phyloP scores from a whole-genome alignment of 257 asterid genomes.

The Gentiana dahurica region DNA sequence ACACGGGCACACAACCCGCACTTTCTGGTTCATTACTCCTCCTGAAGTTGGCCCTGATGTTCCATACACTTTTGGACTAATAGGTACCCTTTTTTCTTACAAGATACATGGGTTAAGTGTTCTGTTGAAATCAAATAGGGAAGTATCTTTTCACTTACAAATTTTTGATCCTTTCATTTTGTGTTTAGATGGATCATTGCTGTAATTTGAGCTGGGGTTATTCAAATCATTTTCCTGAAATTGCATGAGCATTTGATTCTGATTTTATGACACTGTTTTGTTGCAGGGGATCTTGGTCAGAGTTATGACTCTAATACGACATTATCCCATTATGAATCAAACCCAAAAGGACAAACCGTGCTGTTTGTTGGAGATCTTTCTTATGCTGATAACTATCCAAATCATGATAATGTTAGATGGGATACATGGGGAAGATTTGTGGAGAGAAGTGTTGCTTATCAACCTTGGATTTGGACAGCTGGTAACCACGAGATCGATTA shows the following conservation, averaged over 20 bases:
- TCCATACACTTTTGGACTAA: constrained; percentile 6
- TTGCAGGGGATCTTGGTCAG: constrained; percentile 6
- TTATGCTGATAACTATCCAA: constrained; percentile 5
- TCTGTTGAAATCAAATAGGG: background rate
- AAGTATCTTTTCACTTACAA: background rate
- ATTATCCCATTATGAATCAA: background rate
- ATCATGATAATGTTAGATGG: constrained; percentile 5
- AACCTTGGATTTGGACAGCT: constrained; percentile 4
- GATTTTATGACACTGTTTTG: too few species aligned
- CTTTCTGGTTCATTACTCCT: constrained; percentile 2
- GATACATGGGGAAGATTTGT: constrained; percentile 6
- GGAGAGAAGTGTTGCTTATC: constrained; percentile 1
- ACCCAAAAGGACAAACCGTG: constrained; percentile 1
- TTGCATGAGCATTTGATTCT: too few species aligned
- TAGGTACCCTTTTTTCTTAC: background rate
- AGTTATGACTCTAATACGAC: constrained; percentile 3
- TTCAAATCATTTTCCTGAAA: background rate
- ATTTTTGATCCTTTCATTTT: too few species aligned
- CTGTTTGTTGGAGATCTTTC: constrained; percentile 6
- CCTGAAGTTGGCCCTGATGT: constrained; percentile 6
- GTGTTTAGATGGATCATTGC: background rate
- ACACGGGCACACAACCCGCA: constrained; percentile 1
- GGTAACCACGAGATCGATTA: constrained; percentile 3
- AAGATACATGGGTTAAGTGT: background rate
- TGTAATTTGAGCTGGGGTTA: background rate